Evolutionary conservation across 495 filamentous ascomycete genomes (phyloP).

Genomic region (Hamigera avellanea): DNA sequence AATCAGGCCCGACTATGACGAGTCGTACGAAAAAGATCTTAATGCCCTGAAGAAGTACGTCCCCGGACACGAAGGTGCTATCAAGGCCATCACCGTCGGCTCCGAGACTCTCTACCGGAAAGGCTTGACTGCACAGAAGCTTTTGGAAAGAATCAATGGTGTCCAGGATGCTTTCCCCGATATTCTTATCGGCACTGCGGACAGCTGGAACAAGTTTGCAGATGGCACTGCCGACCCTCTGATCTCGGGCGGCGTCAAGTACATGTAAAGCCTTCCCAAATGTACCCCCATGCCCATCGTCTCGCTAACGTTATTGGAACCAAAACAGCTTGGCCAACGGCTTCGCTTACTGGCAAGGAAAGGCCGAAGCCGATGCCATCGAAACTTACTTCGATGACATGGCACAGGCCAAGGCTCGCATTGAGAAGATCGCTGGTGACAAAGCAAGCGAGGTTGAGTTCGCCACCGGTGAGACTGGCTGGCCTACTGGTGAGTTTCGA

Average conservation of each 20-base stretch:
- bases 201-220: slow-evolving; percentile 72
- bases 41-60: slow-evolving; percentile 43
- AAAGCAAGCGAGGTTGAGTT: slow-evolving; percentile 45
- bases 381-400: slow-evolving; percentile 67
- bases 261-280: slow-evolving; percentile 36
- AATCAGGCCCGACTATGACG: slow-evolving; percentile 54
- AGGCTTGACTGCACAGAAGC: slow-evolving; percentile 51
- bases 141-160: slow-evolving; percentile 51
- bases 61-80: slow-evolving; percentile 39
- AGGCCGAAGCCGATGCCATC: slow-evolving; percentile 48
- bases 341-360: slow-evolving; percentile 79
- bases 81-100: slow-evolving; percentile 70
- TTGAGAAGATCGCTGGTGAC: slow-evolving; percentile 47
- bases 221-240: slow-evolving; percentile 64
- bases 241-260: slow-evolving; percentile 47
- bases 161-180: slow-evolving; percentile 41
- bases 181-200: slow-evolving; percentile 62
- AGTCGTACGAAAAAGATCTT: slow-evolving; percentile 52
- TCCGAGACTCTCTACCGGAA: slow-evolving; percentile 68
- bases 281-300: too few species aligned
- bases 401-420: slow-evolving; percentile 54
- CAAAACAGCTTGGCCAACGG: slow-evolving; percentile 52
- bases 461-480: slow-evolving; percentile 70
- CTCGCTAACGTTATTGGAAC: too few species aligned
- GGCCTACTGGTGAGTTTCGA: slow-evolving; percentile 45